Base-by-base conservation (phyloP, 139 green algal species). In the Micractinium sp. region DNA sequence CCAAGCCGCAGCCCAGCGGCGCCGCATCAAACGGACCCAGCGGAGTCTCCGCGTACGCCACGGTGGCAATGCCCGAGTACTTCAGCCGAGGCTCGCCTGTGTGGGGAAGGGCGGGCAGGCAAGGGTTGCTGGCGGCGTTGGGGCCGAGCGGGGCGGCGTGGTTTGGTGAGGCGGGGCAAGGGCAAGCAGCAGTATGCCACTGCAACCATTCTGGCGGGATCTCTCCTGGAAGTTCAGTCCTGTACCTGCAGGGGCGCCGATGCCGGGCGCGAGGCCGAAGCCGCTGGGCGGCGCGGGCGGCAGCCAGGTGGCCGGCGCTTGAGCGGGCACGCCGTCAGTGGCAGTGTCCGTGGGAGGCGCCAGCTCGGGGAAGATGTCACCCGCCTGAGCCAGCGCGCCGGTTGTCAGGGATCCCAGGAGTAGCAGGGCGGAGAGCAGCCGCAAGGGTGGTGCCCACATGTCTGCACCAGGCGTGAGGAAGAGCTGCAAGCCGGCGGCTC, bases 1-100 rank as follows among this genome's bases (percentile, higher is more conserved):
- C 90, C 75, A 92, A 63, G n/a, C 79, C 81, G 36, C 90, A 92
- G 67, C 77, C 85, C 14, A 92, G 76, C 5, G 27, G 29, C n/a
- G 73, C 78, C 36, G 86, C 90, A 13, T 80, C 79, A 38, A 36
- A 88, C 36, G 39, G 81, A 14, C n/a, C 29, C 7, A 92, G 71
- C 1, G 90, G 80, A 22, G 71, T 3, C 20, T 47, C 25, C 19
- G 33, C 63, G 35, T 90, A 92, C 5, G 73, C 90, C 41, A 90
- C 85, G 3, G 90, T 92, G 35, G 81, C 90, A 27, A 63, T 60
- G 29, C 85, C 85, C 61, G 41, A 36, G 47, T 80, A 92, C 60
- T 78, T n/a, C 12, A 92, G 60, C 7, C 90, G 78, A 31, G 39
- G 61, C 82, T 87, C 82, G 35, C 63, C 82, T 87, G 82, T 61